These are phyloP conservation scores for Psidium friedrichsthalianum DNA, from an alignment of 345 rosid species.

Conservation along the genomic window DNA sequence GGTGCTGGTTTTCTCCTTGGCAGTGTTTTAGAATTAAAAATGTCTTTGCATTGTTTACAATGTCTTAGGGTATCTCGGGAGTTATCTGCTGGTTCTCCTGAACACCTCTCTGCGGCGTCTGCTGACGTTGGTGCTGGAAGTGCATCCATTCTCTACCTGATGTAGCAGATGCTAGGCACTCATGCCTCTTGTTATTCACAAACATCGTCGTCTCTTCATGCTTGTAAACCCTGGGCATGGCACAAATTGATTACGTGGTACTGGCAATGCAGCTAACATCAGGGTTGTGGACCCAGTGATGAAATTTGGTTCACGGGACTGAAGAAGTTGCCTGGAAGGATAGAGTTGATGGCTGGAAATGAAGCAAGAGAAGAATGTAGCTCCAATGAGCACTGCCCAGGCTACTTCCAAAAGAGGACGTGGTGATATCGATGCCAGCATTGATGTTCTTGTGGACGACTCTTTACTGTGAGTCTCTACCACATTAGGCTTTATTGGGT, in stretches of 20 bases:
- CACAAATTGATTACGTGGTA: not conserved
- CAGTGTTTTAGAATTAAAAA: not conserved
- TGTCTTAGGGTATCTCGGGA: slow-evolving; percentile 77
- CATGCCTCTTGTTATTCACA: slow-evolving; percentile 18
- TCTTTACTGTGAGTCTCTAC: slow-evolving; percentile 59
- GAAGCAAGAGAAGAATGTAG: slow-evolving; percentile 85
- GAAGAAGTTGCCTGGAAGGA: slow-evolving; percentile 87
- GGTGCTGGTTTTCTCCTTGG: not conserved
- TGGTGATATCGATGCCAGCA: slow-evolving; percentile 85
- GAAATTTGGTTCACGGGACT: slow-evolving; percentile 45
- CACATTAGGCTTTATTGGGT: not conserved
- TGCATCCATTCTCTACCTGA: slow-evolving; percentile 33
- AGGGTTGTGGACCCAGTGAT: slow-evolving; percentile 62
- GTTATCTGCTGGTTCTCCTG: slow-evolving; percentile 95
- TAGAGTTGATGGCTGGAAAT: slow-evolving; percentile 95
- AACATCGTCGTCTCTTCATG: not conserved
- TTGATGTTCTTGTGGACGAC: slow-evolving; percentile 83
- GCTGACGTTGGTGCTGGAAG: slow-evolving; percentile 52
- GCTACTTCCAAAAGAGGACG: slow-evolving; percentile 86
- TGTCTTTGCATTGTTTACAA: slow-evolving; percentile 2
- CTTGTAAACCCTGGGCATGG: not conserved
- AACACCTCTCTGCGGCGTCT: slow-evolving; percentile 75
- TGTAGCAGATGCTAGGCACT: slow-evolving; percentile 46
- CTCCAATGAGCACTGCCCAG: slow-evolving; percentile 68
- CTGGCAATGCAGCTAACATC: slow-evolving; percentile 36